Evolutionary conservation across 768 basidiomycete species (phyloP).

Genomic region (Neoboletus magnificus): DNA sequence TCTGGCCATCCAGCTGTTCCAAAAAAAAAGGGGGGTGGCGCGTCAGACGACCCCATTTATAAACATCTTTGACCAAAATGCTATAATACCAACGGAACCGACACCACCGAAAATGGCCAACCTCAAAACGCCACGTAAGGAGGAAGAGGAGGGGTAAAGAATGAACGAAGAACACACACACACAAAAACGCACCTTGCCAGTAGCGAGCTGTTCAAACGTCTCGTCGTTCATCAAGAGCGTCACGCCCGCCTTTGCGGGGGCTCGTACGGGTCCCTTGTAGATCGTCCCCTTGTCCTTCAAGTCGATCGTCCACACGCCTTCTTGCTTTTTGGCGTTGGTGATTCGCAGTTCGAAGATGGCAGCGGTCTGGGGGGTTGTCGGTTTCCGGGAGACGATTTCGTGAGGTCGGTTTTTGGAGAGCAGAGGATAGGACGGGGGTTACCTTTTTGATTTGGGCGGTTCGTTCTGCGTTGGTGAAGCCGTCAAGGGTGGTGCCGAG

Average conservation of each 20-base stretch:
- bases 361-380: conserved; percentile 54
- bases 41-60: not conserved
- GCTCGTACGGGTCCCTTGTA: conserved; percentile 57
- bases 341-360: conserved; percentile 82
- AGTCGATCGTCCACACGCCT: conserved; percentile 86
- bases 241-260: conserved; percentile 74
- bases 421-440: not conserved
- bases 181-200: conserved; percentile 64
- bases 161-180: not conserved
- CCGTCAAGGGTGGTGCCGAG: conserved; percentile 51
- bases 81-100: not conserved
- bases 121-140: not conserved
- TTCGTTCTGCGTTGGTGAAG: conserved; percentile 60
- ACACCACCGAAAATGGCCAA: not conserved
- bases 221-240: conserved; percentile 74
- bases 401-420: not conserved
- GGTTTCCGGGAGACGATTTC: not conserved
- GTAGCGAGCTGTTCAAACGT: conserved; percentile 66
- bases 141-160: not conserved
- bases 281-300: conserved; percentile 79
- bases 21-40: not conserved
- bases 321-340: conserved; percentile 69
- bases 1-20: conserved; percentile 78
- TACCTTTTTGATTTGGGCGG: conserved; percentile 71
- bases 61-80: not conserved